Percentiles rank a stretch among this genome's conserved stretches.
phyloP scores from a whole-genome alignment of 371 early-diverging fungal genomes.

The Syncephalastrum sp. region DNA sequence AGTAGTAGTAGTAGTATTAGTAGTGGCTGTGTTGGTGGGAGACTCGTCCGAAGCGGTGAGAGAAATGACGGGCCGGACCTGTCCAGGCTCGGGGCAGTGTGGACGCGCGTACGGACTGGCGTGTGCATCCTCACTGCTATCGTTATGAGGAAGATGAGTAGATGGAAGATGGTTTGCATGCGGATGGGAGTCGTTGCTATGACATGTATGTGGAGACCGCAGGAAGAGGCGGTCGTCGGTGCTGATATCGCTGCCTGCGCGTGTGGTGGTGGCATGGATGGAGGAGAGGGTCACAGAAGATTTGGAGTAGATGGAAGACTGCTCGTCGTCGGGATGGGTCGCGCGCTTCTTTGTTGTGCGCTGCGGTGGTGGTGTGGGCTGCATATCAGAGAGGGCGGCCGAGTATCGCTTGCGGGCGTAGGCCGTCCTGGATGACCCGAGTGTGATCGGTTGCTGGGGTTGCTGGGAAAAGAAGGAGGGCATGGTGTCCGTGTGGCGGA shows the following conservation, averaged over 20 bases:
- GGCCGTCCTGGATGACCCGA: background rate
- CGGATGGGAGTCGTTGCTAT: background rate
- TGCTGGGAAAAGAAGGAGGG: constrained; percentile 13
- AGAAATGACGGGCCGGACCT: constrained; percentile 16
- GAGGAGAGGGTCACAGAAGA: constrained; percentile 10
- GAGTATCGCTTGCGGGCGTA: constrained; percentile 30
- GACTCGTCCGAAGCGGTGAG: constrained; percentile 7
- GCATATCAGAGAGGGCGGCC: constrained; percentile 19
- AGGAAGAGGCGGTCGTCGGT: constrained; percentile 6
- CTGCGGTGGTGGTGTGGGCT: constrained; percentile 2
- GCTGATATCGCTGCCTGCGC: constrained; percentile 15
- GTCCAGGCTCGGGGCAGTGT: constrained; percentile 26
- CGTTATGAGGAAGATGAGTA: background rate
- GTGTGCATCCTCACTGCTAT: background rate
- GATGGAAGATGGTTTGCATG: background rate
- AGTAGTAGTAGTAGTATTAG: constrained; percentile 5
- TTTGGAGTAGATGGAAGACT: constrained; percentile 14
- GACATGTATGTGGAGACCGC: background rate
- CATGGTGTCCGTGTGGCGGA: constrained; percentile 24
- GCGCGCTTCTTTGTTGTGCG: background rate
- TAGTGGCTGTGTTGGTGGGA: constrained; percentile 6
- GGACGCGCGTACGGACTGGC: constrained; percentile 23
- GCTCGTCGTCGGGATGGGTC: background rate
- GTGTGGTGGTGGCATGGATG: constrained; percentile 6
- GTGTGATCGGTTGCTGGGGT: background rate